Base-by-base conservation (phyloP, 768 basidiomycete species). In the Arthromyces matolae region DNA sequence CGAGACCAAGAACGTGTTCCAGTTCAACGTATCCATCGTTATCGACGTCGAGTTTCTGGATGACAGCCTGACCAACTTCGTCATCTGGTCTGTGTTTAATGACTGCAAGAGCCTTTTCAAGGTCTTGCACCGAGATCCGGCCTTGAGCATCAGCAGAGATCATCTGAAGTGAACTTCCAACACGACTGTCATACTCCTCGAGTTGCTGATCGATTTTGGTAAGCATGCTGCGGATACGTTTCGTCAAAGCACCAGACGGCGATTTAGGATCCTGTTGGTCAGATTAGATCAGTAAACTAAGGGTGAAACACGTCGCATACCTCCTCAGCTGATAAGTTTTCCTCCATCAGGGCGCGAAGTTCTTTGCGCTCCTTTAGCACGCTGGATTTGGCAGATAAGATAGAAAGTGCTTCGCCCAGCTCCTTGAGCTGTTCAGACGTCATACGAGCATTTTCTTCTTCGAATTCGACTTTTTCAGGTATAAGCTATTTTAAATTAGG, bases 301-400 rank as follows among this genome's bases (percentile, higher is more conserved):
- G 41, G 20, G 37, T 19, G 27, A 18, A n/a, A 42, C 31, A 24
- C 40, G 32, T 31, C 24, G 44, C 64, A 45, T 56, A 88, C 91
- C 74, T 93, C 89, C 63, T 93, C 92, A 3, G 90, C 84, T 59
- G 84, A 79, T 50, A 93, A 63, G 66, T 95, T 96, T 69, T 97
- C 93, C 58, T 93, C 85, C 86, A 98, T 92, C n/a, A 99, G 72
- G 7, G 77, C 77, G 25, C 84, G 83, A 20, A 98, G 79, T 69
- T 98, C 96, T 56, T 88, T 84, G 29, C 95, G 86, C 68, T 99
- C 96, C 71, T 97, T 93, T 49, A 98, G 78, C 28, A 98, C 94
- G 52, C 87, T 89, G 4, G 92, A 95, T 65, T 89, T 93, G 49
- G 95, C 89, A 14, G 93, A 94, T 45, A 98, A 73, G 60, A 98